These are phyloP conservation scores for Allomyces javanicus DNA, from an alignment of 192 early-diverging fungal genomes.

Conservation along the genomic window DNA sequence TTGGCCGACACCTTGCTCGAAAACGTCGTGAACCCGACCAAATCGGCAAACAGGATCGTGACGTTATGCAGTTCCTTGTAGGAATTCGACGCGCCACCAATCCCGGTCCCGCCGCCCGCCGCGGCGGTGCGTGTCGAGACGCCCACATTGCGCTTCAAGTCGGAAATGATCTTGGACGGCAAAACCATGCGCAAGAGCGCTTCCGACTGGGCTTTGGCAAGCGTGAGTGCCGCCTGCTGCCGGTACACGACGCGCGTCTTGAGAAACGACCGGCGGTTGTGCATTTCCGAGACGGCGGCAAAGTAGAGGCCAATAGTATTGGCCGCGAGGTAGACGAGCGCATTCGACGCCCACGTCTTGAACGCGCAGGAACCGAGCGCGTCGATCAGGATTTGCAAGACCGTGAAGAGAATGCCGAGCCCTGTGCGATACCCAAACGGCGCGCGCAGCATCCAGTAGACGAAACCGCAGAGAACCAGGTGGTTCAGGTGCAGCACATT, in stretches of 20 bases:
- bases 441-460: neutral
- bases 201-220: conserved; percentile 11
- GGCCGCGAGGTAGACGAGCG: conserved; percentile 5
- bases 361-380: neutral
- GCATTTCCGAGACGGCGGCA: conserved; percentile 6
- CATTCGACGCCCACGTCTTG: neutral
- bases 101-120: conserved; percentile 3
- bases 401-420: neutral
- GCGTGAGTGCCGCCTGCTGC: conserved; percentile 7
- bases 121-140: conserved; percentile 2
- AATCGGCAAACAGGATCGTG: conserved; percentile 18
- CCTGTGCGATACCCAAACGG: neutral
- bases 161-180: conserved; percentile 11
- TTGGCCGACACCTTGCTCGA: conserved; percentile 8
- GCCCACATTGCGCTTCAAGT: conserved; percentile 3
- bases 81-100: neutral
- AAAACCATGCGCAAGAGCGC: conserved; percentile 13
- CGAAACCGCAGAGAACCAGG: neutral
- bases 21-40: conserved; percentile 16
- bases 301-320: conserved; percentile 8
- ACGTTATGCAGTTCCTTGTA: conserved; percentile 13
- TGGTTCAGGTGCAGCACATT: neutral
- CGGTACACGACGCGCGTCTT: conserved; percentile 8
- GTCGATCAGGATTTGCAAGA: neutral
- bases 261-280: conserved; percentile 9